Conservation (phyloP, 805 yeast species). For the Osmozyma mogii region DNA sequence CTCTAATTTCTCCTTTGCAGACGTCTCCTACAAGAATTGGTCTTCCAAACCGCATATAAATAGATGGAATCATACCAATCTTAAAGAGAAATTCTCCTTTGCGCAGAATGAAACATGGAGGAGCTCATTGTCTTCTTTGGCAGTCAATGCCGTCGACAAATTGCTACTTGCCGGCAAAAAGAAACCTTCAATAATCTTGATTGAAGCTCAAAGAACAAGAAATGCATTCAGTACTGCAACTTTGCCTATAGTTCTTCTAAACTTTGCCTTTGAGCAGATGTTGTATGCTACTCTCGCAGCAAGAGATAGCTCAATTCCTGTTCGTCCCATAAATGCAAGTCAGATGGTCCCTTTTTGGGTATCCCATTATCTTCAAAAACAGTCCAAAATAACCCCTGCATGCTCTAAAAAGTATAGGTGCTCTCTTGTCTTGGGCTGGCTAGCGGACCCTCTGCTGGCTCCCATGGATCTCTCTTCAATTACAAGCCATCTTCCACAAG, state of each 20-base stretch:
- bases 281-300: conserved; percentile 24
- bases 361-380: conserved; percentile 22
- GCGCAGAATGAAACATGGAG: too few species aligned
- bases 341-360: conserved; percentile 33
- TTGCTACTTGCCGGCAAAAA: conserved; percentile 8
- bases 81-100: conserved; percentile 17
- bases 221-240: conserved; percentile 26
- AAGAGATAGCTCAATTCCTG: conserved; percentile 6
- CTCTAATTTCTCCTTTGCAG: conserved; percentile 34
- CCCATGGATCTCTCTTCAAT: conserved; percentile 6
- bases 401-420: conserved; percentile 8
- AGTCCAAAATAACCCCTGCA: conserved; percentile 4
- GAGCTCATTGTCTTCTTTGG: conserved; percentile 19
- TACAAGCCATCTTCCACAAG: conserved; percentile 3
- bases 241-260: conserved; percentile 31
- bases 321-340: conserved; percentile 29
- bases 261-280: conserved; percentile 31
- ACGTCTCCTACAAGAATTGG: conserved; percentile 10
- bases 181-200: conserved; percentile 21
- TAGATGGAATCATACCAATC: conserved; percentile 21
- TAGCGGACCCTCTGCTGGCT: conserved; percentile 5
- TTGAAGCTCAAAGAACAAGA: conserved; percentile 35
- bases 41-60: neutral
- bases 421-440: conserved; percentile 9
- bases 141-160: conserved; percentile 14